Percentiles rank a stretch among this genome's conserved stretches.
Conservation (phyloP, 2,329 filamentous ascomycete species). For the Curvularia sp. region DNA sequence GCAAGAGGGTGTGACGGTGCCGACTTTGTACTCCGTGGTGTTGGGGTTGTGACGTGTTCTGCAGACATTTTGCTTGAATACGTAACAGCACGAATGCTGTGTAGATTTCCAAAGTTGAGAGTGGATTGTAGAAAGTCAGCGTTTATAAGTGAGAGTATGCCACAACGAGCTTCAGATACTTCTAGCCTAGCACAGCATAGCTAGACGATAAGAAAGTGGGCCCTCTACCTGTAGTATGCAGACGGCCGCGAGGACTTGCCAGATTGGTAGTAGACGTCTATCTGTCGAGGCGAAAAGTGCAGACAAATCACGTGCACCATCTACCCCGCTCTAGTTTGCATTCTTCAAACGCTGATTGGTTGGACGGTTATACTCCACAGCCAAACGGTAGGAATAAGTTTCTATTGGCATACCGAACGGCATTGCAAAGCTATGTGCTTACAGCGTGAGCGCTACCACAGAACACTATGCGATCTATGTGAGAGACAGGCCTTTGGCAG, state of each 20-base stretch:
- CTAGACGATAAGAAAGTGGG: slow-evolving; percentile 33
- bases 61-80: slow-evolving; percentile 36
- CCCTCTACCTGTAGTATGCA: slow-evolving; percentile 19
- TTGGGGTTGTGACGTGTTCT: slow-evolving; percentile 36
- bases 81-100: neutral
- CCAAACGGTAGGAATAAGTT: neutral
- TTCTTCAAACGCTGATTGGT: neutral
- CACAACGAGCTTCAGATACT: slow-evolving; percentile 1
- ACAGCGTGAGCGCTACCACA: neutral
- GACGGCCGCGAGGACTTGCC: slow-evolving; percentile 38
- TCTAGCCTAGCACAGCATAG: slow-evolving; percentile 14
- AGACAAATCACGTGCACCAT: slow-evolving; percentile 18
- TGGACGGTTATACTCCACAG: neutral
- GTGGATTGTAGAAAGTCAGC: neutral
- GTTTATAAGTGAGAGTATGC: neutral
- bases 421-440: neutral
- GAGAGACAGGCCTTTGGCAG: neutral
- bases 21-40: too few species aligned
- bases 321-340: slow-evolving; percentile 17
- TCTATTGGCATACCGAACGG: neutral
- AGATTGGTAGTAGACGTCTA: slow-evolving; percentile 23
- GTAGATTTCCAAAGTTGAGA: neutral
- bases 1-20: slow-evolving; percentile 64
- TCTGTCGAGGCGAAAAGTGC: slow-evolving; percentile 2
- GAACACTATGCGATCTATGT: neutral